Conservation (phyloP, 768 basidiomycete genomes). For the Psilocybe subaeruginosa region DNA sequence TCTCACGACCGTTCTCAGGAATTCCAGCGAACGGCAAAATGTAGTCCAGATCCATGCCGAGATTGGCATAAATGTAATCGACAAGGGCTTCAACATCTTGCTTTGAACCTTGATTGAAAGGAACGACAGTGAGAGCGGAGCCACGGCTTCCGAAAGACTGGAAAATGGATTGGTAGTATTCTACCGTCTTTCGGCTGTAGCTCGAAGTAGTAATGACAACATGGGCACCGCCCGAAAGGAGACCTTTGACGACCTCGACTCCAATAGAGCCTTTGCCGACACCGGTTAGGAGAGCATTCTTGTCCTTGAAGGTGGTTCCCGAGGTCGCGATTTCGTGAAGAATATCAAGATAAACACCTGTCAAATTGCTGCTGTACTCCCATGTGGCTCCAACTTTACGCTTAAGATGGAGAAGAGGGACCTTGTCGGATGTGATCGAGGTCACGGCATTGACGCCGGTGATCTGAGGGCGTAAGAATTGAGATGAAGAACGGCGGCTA, state of each 20-base stretch:
- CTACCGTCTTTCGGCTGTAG: constrained; percentile 93
- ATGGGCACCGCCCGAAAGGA: constrained; percentile 94
- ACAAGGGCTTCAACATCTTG: constrained; percentile 98
- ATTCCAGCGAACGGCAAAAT: constrained; percentile 98
- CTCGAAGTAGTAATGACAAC: constrained; percentile 98
- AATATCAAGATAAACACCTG: constrained; percentile 94
- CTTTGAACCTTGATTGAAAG: constrained; percentile 99
- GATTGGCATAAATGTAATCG: constrained; percentile 95
- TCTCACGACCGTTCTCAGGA: constrained; percentile 98
- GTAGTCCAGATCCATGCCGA: constrained; percentile 97
- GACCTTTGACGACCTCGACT: constrained; percentile 95
- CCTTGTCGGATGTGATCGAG: constrained; percentile 77
- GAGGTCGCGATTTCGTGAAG: constrained; percentile 98
- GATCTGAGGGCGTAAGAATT: constrained; percentile 93
- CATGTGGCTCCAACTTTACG: constrained; percentile 93
- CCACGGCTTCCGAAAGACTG: constrained; percentile 94
- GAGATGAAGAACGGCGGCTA: constrained; percentile 89
- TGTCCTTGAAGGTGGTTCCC: constrained; percentile 98
- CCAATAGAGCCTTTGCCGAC: constrained; percentile 99
- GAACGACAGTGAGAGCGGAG: constrained; percentile 96
- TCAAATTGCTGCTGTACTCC: constrained; percentile 98
- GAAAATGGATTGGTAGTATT: constrained; percentile 98
- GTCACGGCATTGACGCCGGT: constrained; percentile 77
- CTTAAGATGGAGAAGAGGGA: constrained; percentile 95
- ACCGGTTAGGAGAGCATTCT: constrained; percentile 97